Evolutionary conservation across 2,329 filamentous ascomycete species (phyloP).

Genomic region (Helotiales sp.): DNA sequence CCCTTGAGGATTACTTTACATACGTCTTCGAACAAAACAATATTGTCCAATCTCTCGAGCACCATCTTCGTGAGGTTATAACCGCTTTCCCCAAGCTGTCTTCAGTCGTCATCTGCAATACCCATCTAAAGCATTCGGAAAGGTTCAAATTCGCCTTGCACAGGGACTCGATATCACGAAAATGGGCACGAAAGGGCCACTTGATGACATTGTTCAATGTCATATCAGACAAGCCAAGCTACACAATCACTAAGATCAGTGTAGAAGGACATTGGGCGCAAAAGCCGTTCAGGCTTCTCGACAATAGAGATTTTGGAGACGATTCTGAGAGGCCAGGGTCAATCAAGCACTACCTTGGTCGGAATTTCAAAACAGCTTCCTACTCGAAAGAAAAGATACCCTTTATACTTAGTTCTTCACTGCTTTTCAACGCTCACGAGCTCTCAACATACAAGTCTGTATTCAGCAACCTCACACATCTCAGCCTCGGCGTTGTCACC

Average conservation of each 20-base stretch:
- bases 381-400: conserved; percentile 2
- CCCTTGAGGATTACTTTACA: not conserved
- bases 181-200: not conserved
- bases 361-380: not conserved
- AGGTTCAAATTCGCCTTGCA: not conserved
- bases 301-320: not conserved
- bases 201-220: not conserved
- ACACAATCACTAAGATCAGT: not conserved
- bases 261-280: not conserved
- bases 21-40: not conserved
- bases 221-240: not conserved
- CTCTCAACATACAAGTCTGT: not conserved
- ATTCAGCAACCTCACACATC: conserved; percentile 9
- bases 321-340: not conserved
- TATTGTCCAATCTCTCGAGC: not conserved
- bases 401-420: not conserved
- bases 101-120: not conserved
- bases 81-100: not conserved
- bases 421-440: not conserved
- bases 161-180: not conserved
- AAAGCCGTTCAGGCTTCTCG: not conserved
- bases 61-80: not conserved
- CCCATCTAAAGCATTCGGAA: not conserved
- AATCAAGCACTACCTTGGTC: not conserved
- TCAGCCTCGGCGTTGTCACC: not conserved